Base-by-base conservation (phyloP, 768 basidiomycete genomes). In the Auriscalpium orientale region DNA sequence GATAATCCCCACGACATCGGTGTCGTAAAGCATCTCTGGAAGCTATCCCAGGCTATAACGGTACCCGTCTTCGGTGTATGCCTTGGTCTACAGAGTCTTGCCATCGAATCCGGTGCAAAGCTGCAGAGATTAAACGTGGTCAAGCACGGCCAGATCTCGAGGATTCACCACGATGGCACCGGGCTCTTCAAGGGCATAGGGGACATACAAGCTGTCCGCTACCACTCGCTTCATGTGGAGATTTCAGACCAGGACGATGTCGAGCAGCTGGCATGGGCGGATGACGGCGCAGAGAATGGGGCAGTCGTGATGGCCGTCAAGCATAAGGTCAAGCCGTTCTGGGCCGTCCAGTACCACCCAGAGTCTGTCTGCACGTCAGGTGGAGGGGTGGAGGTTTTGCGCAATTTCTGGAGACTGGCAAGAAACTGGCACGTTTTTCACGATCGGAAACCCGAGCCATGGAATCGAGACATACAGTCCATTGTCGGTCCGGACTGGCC, bases 291-390 rank as follows among this genome's bases (percentile, higher is more conserved):
- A 21, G 86, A 84, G 53, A 83, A 88, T 57, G 86, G 85, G 7
- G 74, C 63, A 46, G 83, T 90, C 20, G 74, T 89, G 47, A 92
- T 93, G 90, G 89, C 83, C 43, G 71, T 79, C 28, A 79, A 76
- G 59, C 91, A 93, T 66, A 74, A 60, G 50, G 68, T 62, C 21
- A 78, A 76, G 57, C 90, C 91, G 4, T 89, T 90, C 64, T 92
- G 87, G 85, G 89, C 87, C 4, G 91, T 93, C 21, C 91, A 93
- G 65, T 93, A 92, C 66, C 91, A 93, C 66, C 91, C 91, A 7
- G 91, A 92, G 66, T 92, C 90, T 4, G 80, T 87, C 4, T 77
- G 86, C 61, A 92, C 89, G 2, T 72, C 74, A 45, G 80, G 78
- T 2, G 87, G 85, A 7, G 89, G 89, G 1, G 63, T 77, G n/a